Percentiles rank a stretch among this genome's conserved stretches.
phyloP scores from a whole-genome alignment of 768 basidiomycete species.

The Leccinum imitatum region DNA sequence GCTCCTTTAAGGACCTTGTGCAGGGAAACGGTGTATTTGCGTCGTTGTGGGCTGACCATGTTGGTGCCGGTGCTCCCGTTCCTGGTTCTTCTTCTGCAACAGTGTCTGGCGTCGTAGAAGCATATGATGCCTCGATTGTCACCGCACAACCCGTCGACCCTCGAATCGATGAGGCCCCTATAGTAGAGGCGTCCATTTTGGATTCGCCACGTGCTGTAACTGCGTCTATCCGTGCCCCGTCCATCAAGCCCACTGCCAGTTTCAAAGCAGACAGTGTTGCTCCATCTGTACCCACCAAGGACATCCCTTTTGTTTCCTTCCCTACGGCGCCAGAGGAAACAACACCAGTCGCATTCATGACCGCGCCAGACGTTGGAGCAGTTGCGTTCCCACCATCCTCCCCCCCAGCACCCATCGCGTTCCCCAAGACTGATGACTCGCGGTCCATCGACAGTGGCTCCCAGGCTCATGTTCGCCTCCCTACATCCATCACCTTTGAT shows the following conservation, averaged over 20 bases:
- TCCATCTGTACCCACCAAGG: constrained; percentile 30
- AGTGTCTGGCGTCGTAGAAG: too few species aligned
- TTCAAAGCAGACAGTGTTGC: constrained; percentile 24
- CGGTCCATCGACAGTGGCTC: constrained; percentile 31
- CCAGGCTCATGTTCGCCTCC: constrained; percentile 25
- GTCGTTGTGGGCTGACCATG: too few species aligned
- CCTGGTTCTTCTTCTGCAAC: too few species aligned
- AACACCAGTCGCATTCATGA: constrained; percentile 11
- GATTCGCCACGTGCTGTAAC: too few species aligned
- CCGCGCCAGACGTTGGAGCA: constrained; percentile 17
- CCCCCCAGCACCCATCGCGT: constrained; percentile 35
- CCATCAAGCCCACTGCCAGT: constrained; percentile 3
- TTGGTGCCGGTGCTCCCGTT: too few species aligned
- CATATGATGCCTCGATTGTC: too few species aligned
- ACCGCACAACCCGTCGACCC: too few species aligned
- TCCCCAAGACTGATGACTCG: constrained; percentile 41
- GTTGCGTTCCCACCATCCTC: constrained; percentile 39
- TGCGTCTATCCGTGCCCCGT: too few species aligned
- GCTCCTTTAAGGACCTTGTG: constrained; percentile 76
- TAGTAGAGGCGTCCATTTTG: too few species aligned
- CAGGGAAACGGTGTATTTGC: constrained; percentile 72
- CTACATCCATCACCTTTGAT: constrained; percentile 61
- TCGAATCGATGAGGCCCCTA: too few species aligned
- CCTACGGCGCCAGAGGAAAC: constrained; percentile 27
- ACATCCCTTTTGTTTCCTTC: constrained; percentile 33